Conservation (phyloP, 177 flowering plant genomes). For the Vitis hybrid region DNA sequence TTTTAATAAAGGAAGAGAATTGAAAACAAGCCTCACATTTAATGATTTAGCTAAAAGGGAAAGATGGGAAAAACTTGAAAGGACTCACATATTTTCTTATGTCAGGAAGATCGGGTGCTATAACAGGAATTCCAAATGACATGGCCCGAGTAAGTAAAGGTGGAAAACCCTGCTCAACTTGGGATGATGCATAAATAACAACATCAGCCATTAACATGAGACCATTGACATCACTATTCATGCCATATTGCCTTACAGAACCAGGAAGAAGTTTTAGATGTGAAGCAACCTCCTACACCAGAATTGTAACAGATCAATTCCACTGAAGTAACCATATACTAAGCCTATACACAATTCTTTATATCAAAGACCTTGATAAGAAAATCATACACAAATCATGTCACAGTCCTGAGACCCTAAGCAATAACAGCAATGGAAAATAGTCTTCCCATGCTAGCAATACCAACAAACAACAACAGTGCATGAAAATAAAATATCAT, state of each 20-base stretch:
- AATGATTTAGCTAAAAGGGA: slow-evolving; percentile 1
- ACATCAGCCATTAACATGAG: slow-evolving; percentile 79
- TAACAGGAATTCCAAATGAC: slow-evolving; percentile 79
- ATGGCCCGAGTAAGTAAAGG: slow-evolving; percentile 81
- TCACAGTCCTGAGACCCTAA: background rate
- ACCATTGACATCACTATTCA: slow-evolving; percentile 66
- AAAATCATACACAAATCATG: background rate
- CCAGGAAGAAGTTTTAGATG: slow-evolving; percentile 66
- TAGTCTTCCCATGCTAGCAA: background rate
- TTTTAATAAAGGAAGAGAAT: background rate
- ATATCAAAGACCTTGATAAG: background rate
- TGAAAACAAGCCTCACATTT: background rate
- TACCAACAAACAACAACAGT: background rate
- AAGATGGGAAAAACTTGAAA: background rate
- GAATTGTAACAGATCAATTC: slow-evolving; percentile 2
- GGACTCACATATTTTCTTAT: slow-evolving; percentile 76
- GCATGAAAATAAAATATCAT: background rate
- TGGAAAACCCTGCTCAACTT: slow-evolving; percentile 88
- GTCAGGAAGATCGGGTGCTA: slow-evolving; percentile 76
- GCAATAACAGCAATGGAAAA: background rate
- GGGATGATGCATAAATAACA: slow-evolving; percentile 84
- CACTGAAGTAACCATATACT: background rate
- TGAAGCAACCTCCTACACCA: slow-evolving; percentile 67
- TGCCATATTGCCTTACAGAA: slow-evolving; percentile 73
- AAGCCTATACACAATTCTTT: background rate